A percentile compares a stretch with the other conserved stretches of the same genome.
These are phyloP conservation scores for Monosporascus ibericus DNA, from an alignment of 2,329 filamentous ascomycete genomes.

Conservation along the genomic window DNA sequence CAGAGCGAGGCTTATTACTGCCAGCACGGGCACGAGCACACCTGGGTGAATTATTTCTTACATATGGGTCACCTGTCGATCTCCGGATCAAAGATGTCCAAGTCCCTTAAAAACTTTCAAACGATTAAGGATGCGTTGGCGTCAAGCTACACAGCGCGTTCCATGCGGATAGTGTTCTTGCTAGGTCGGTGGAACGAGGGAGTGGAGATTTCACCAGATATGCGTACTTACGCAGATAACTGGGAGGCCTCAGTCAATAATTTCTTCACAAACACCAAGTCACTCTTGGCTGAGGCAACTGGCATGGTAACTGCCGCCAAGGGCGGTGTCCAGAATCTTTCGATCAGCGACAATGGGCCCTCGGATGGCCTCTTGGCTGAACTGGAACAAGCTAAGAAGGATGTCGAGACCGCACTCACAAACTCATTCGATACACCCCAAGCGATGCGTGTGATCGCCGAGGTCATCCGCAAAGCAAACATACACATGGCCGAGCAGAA, in stretches of 20 bases:
- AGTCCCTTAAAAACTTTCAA: conserved; percentile 91
- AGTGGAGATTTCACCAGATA: conserved; percentile 81
- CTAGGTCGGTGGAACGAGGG: conserved; percentile 87
- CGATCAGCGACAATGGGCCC: conserved; percentile 27
- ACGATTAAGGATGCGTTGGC: conserved; percentile 80
- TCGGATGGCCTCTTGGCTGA: conserved; percentile 30
- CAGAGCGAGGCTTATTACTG: conserved; percentile 70
- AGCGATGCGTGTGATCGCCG: conserved; percentile 72
- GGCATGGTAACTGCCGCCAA: conserved; percentile 20
- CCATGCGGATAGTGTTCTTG: conserved; percentile 79
- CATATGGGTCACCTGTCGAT: conserved; percentile 94
- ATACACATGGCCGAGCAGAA: conserved; percentile 44
- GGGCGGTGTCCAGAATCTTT: conserved; percentile 29
- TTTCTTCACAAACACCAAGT: conserved; percentile 53
- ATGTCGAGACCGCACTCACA: conserved; percentile 54
- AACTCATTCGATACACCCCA: conserved; percentile 85
- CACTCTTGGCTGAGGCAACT: conserved; percentile 42
- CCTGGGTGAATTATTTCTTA: conserved; percentile 94
- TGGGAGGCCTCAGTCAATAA: conserved; percentile 79
- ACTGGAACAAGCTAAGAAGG: conserved; percentile 48
- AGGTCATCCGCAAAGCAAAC: conserved; percentile 75
- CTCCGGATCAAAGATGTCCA: conserved; percentile 90
- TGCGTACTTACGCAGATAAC: conserved; percentile 64
- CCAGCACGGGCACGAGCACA: conserved; percentile 47
- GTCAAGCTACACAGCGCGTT: conserved; percentile 66